Percentiles rank a stretch among this genome's conserved stretches.
Evolutionary conservation across 169 alveolate genomes (phyloP).

Genomic region (Plasmodium knowlesi): DNA sequence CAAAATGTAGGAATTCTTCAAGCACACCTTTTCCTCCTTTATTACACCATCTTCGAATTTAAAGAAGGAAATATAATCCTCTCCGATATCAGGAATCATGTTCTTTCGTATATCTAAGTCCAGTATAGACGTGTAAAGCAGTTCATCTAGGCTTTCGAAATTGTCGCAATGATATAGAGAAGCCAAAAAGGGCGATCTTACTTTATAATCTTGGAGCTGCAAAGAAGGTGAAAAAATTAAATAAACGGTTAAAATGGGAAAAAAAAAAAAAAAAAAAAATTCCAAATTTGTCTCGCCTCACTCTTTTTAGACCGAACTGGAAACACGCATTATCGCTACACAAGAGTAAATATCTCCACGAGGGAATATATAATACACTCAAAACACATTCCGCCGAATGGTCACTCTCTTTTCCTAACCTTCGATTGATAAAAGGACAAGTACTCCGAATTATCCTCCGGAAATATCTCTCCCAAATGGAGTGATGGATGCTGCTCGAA

Average conservation of each 20-base stretch:
- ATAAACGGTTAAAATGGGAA: background rate
- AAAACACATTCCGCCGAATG: background rate
- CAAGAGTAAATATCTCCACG: background rate
- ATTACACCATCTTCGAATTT: constrained; percentile 51
- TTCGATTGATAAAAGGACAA: constrained; percentile 25
- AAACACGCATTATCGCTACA: background rate
- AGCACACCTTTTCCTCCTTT: constrained; percentile 60
- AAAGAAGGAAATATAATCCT: constrained; percentile 41
- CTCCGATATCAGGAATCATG: constrained; percentile 62
- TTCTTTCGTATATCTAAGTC: constrained; percentile 40
- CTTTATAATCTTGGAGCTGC: constrained; percentile 22
- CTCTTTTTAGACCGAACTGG: background rate
- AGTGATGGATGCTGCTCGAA: constrained; percentile 56
- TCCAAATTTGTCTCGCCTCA: background rate
- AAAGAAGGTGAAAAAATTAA: constrained; percentile 7
- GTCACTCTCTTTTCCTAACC: constrained; percentile 17
- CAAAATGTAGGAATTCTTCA: constrained; percentile 81
- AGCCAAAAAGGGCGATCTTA: constrained; percentile 69
- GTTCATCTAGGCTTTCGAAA: constrained; percentile 24
- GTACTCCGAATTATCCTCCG: constrained; percentile 3
- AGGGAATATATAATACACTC: background rate
- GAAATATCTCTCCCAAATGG: constrained; percentile 30
- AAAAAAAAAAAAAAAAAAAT: constrained; percentile 16
- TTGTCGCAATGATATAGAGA: constrained; percentile 24
- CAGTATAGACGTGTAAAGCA: constrained; percentile 51